These are phyloP conservation scores for Orbilia ellipsospora DNA, from an alignment of 2,329 filamentous ascomycete species.

Conservation along the genomic window DNA sequence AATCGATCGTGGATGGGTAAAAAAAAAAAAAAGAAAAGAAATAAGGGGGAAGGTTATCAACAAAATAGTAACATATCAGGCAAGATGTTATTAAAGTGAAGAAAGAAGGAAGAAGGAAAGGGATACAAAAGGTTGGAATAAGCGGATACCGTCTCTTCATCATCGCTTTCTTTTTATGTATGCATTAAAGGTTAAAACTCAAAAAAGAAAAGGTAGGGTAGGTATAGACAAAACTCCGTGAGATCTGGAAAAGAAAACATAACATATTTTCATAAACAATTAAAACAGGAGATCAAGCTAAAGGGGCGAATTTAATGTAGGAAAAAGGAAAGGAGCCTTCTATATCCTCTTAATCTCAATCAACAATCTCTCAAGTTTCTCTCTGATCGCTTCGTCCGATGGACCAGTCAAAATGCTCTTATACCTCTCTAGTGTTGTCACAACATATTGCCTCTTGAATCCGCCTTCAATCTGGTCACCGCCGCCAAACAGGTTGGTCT, in stretches of 20 bases:
- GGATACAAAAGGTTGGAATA: constrained; percentile 6
- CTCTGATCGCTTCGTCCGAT: constrained; percentile 34
- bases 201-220: constrained; percentile 11
- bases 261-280: constrained; percentile 1
- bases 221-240: constrained; percentile 28
- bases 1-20: background rate
- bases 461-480: constrained; percentile 47
- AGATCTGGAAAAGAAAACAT: constrained; percentile 8
- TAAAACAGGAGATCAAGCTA: constrained; percentile 9
- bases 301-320: constrained; percentile 9
- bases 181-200: constrained; percentile 11
- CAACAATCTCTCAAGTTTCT: constrained; percentile 53
- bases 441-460: constrained; percentile 55
- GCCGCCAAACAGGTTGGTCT: constrained; percentile 43
- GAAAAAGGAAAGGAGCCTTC: background rate
- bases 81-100: background rate
- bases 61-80: background rate
- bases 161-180: constrained; percentile 27
- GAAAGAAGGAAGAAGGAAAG: background rate
- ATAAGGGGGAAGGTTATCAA: background rate
- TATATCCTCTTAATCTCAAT: constrained; percentile 53
- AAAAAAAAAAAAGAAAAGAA: background rate
- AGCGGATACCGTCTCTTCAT: constrained; percentile 4
- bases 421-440: constrained; percentile 50
- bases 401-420: constrained; percentile 22